Evolutionary conservation across 1,284 basidiomycete genomes (phyloP).

Genomic region (Ustilago xerochloae): DNA sequence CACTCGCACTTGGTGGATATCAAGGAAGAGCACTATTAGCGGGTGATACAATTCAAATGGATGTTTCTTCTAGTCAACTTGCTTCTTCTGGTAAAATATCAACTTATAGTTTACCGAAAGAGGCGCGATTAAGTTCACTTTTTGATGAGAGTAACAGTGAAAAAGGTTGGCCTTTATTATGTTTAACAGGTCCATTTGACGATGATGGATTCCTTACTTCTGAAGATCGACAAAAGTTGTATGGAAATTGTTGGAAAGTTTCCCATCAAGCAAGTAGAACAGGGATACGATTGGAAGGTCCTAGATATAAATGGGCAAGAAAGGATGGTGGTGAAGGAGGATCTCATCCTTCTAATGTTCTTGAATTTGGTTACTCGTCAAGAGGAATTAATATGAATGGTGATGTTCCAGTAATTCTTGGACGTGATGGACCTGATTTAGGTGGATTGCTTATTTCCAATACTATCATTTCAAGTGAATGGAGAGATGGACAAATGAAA

Average conservation of each 20-base stretch:
- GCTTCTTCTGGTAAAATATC: slow-evolving; percentile 10
- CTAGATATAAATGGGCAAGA: slow-evolving; percentile 72
- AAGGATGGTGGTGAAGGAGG: slow-evolving; percentile 77
- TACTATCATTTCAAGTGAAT: slow-evolving; percentile 72
- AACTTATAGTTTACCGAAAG: not conserved
- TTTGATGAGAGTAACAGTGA: slow-evolving; percentile 15
- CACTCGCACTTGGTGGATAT: slow-evolving; percentile 64
- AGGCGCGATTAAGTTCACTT: slow-evolving; percentile 1
- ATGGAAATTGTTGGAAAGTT: slow-evolving; percentile 21
- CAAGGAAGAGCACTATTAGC: slow-evolving; percentile 72
- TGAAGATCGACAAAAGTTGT: slow-evolving; percentile 44
- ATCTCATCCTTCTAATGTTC: slow-evolving; percentile 78
- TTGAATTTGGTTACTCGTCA: slow-evolving; percentile 77
- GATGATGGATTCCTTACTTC: slow-evolving; percentile 74
- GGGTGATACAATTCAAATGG: slow-evolving; percentile 57
- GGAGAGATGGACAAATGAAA: slow-evolving; percentile 76
- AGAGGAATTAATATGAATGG: slow-evolving; percentile 76
- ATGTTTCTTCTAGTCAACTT: slow-evolving; percentile 3
- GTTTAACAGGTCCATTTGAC: slow-evolving; percentile 76
- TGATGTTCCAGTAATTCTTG: slow-evolving; percentile 78
- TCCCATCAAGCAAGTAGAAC: slow-evolving; percentile 64
- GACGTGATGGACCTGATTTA: slow-evolving; percentile 75
- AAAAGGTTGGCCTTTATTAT: slow-evolving; percentile 72
- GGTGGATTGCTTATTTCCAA: slow-evolving; percentile 68
- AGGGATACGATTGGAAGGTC: slow-evolving; percentile 66